Base-by-base conservation (phyloP, 139 green algal species). In the Chlorella sp. region DNA sequence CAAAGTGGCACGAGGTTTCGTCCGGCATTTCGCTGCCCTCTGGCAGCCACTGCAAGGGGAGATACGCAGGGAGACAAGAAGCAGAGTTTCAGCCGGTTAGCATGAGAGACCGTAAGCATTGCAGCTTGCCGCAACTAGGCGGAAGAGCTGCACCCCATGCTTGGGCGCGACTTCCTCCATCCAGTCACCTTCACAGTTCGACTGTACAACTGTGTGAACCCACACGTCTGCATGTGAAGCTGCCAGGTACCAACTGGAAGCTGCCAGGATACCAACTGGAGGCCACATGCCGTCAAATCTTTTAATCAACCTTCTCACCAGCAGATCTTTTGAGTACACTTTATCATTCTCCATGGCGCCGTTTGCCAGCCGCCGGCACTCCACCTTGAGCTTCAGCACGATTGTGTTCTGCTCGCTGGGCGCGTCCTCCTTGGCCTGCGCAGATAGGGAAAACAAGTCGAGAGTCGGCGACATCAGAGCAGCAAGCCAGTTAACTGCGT, bases 11-110 rank as follows among this genome's bases (percentile, higher is more conserved):
- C 0, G 89, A 91, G 4, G 96, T 99, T 87, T 98, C 96, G 4
- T 97, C 94, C 5, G 97, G 97, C 75, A 98, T 95, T 92, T 98
- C 93, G 81, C 94, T 98, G 73, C 98, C 98, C 3, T 73, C 78
- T 2, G 96, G 95, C 53, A 99, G 93, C 97, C 98, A 99, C 92
- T 94, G 19, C 83, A 99, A 86, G 3, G 14, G 16, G 0, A 68
- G 3, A 68, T 7, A 16, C 24, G 42, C 42, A 40, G 24, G 24
- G 40, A 12, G 78, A 24, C 16, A 22, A 42, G 24, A 24, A 24
- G 37, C 73, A 80, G 24, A 14, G 79, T 66, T 57, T 1, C 30
- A 26, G 42, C 39, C 19, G 40, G 39, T n/a, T n/a, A n/a, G n/a
- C n/a, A n/a, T n/a, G n/a, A n/a, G n/a, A n/a, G n/a, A n/a, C n/a